phyloP scores from a whole-genome alignment of 1,139 yeast genomes.

The Citeromyces siamensis region DNA sequence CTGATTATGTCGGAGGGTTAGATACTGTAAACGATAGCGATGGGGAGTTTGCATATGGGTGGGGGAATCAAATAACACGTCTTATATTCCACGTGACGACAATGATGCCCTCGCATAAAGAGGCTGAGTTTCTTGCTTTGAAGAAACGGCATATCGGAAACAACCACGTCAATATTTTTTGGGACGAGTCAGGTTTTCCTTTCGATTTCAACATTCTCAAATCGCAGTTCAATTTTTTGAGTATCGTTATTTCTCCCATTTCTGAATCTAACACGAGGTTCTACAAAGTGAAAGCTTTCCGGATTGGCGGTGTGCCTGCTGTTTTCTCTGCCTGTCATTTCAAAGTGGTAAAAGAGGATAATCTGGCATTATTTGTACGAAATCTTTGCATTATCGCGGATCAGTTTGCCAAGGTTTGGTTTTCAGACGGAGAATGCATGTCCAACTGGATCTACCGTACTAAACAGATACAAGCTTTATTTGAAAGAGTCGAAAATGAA shows the following conservation, averaged over 20 bases:
- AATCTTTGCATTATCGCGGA: constrained; percentile 55
- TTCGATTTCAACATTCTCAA: constrained; percentile 63
- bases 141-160: constrained; percentile 86
- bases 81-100: constrained; percentile 71
- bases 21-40: constrained; percentile 59
- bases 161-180: constrained; percentile 68
- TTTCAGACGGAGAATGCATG: constrained; percentile 31
- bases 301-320: constrained; percentile 65
- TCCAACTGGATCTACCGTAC: constrained; percentile 61
- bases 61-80: constrained; percentile 65
- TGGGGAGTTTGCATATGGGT: constrained; percentile 65
- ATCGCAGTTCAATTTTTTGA: constrained; percentile 75
- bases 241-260: constrained; percentile 60
- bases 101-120: constrained; percentile 50
- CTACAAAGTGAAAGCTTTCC: constrained; percentile 49
- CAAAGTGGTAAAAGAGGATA: constrained; percentile 50
- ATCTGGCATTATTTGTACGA: constrained; percentile 52
- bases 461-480: constrained; percentile 39
- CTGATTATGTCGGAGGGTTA: constrained; percentile 67
- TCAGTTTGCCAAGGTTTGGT: constrained; percentile 71
- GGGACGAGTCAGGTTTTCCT: constrained; percentile 58
- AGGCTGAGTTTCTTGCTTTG: constrained; percentile 33
- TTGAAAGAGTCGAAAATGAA: constrained; percentile 31
- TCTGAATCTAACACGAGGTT: constrained; percentile 16
- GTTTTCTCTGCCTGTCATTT: constrained; percentile 67